Conservation (phyloP, 2,329 filamentous ascomycete species). For the Venturia asperata region DNA sequence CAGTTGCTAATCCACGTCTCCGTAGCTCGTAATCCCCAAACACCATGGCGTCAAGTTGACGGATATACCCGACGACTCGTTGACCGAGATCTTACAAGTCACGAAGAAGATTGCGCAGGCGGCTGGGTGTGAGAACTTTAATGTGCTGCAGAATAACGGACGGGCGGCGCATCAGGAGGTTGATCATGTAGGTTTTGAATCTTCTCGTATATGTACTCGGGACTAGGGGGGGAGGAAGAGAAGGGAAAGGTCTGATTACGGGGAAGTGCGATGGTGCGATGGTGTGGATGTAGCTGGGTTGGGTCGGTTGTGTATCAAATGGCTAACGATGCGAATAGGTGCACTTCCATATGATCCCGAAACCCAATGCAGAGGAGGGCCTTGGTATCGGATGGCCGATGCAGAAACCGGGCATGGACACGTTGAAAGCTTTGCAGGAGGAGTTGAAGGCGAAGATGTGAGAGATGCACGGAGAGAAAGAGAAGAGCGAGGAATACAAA, state of each 20-base stretch:
- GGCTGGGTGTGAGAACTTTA: constrained; percentile 73
- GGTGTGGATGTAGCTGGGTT: neutral
- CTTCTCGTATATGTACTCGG: constrained; percentile 4
- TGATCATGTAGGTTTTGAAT: constrained; percentile 58
- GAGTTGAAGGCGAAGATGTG: constrained; percentile 87
- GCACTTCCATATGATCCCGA: constrained; percentile 97
- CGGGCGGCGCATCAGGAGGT: constrained; percentile 85
- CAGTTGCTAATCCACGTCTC: neutral
- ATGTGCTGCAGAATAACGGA: constrained; percentile 95
- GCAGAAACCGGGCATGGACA: constrained; percentile 69
- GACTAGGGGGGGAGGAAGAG: neutral
- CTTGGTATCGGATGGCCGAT: constrained; percentile 74
- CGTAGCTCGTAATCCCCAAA: constrained; percentile 91
- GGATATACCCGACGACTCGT: constrained; percentile 85
- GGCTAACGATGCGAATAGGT: constrained; percentile 45
- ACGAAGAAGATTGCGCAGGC: constrained; percentile 81
- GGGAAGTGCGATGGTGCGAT: neutral
- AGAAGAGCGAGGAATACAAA: neutral
- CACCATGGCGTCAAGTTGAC: constrained; percentile 83
- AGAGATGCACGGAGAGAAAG: constrained; percentile 6
- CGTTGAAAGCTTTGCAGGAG: constrained; percentile 69
- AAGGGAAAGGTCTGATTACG: neutral
- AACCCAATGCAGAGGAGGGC: constrained; percentile 77
- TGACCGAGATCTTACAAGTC: constrained; percentile 75
- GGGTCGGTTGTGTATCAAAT: neutral